A percentile compares a stretch with the other conserved stretches of the same genome.
Evolutionary conservation across 495 filamentous ascomycete genomes (phyloP).

Genomic region (Aspergillus indologenus): DNA sequence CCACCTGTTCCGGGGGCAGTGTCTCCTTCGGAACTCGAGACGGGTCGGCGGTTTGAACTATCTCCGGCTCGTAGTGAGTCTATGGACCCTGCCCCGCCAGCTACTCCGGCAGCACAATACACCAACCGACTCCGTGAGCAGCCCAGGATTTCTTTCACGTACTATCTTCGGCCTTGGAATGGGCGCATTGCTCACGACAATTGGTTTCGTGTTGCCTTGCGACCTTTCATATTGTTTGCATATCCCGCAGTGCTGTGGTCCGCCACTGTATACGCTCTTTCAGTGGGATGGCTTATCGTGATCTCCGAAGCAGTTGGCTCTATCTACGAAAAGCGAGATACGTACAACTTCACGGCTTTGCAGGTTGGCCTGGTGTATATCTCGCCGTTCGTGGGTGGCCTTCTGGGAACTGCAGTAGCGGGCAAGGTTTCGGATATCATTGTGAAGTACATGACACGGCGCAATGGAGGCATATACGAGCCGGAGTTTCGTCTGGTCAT

Average conservation of each 20-base stretch:
- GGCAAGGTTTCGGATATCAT: conserved; percentile 86
- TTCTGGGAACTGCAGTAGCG: conserved; percentile 87
- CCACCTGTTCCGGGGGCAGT: conserved; percentile 10
- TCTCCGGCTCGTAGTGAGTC: conserved; percentile 38
- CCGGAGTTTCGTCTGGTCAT: conserved; percentile 94
- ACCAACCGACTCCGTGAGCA: conserved; percentile 57
- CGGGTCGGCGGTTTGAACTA: conserved; percentile 12
- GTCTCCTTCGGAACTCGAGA: conserved; percentile 25
- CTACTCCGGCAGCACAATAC: conserved; percentile 43
- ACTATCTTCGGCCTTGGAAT: conserved; percentile 69
- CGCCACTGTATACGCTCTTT: conserved; percentile 78
- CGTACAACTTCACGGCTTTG: conserved; percentile 77
- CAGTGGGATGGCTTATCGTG: conserved; percentile 94
- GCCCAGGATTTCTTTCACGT: conserved; percentile 63
- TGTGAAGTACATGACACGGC: conserved; percentile 70
- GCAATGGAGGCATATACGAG: conserved; percentile 93
- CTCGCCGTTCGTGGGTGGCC: conserved; percentile 81
- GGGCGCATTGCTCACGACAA: conserved; percentile 74
- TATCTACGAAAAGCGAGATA: conserved; percentile 63
- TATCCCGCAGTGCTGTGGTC: conserved; percentile 94
- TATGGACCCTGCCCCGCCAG: conserved; percentile 21
- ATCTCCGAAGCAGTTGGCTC: conserved; percentile 81
- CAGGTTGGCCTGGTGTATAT: conserved; percentile 86
- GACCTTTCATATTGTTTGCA: conserved; percentile 80
- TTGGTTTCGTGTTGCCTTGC: conserved; percentile 71